Conservation (phyloP, 345 rosid species). For the Arabis alpina region DNA sequence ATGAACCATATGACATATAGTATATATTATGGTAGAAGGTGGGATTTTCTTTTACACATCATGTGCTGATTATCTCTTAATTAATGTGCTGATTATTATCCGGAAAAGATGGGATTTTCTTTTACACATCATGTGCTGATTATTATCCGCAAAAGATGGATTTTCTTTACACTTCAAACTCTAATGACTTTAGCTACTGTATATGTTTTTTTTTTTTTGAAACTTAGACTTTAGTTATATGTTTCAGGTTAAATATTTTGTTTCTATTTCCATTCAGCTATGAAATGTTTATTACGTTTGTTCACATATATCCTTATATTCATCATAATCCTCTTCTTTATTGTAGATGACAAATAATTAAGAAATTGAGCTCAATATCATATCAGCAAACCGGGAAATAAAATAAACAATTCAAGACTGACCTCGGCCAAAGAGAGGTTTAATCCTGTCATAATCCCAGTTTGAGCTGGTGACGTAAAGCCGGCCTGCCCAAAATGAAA, state of each 20-base stretch:
- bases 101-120: no score
- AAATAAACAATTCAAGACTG: slow-evolving; percentile 4
- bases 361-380: neutral
- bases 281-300: neutral
- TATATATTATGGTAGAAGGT: no score
- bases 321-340: neutral
- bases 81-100: no score
- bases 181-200: no score
- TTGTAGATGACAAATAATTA: neutral
- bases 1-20: neutral
- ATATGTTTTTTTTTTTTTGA: no score
- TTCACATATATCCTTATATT: neutral
- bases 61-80: no score
- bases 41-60: no score
- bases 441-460: slow-evolving; percentile 70
- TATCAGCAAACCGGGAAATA: neutral
- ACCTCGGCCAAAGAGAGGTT: slow-evolving; percentile 74
- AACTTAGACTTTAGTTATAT: neutral
- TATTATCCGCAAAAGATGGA: no score
- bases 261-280: neutral
- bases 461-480: slow-evolving; percentile 85
- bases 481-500: slow-evolving; percentile 54
- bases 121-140: neutral
- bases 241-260: neutral
- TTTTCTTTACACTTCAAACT: no score